phyloP scores from a whole-genome alignment of 2,329 filamentous ascomycete species.

The Xenoacremonium recifei region DNA sequence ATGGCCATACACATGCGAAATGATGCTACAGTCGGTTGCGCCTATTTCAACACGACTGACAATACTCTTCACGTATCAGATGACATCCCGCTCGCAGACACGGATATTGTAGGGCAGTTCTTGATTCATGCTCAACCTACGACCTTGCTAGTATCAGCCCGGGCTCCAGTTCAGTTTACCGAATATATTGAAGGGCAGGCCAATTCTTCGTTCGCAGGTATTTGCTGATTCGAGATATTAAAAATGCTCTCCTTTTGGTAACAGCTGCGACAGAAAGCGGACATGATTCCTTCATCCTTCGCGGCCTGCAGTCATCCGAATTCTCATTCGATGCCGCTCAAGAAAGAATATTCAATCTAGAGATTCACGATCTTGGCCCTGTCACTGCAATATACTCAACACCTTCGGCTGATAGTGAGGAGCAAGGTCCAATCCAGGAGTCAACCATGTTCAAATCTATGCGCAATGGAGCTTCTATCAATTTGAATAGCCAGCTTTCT shows the following conservation, averaged over 20 bases:
- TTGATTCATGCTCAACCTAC: slow-evolving; percentile 55
- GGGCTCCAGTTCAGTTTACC: slow-evolving; percentile 41
- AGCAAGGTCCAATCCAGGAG: slow-evolving; percentile 39
- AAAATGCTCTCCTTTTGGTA: background rate
- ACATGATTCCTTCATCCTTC: slow-evolving; percentile 43
- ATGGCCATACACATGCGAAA: slow-evolving; percentile 77
- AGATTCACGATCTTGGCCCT: slow-evolving; percentile 9
- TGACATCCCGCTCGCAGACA: slow-evolving; percentile 67
- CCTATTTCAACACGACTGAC: slow-evolving; percentile 73
- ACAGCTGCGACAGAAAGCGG: background rate
- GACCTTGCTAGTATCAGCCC: slow-evolving; percentile 50
- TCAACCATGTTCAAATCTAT: slow-evolving; percentile 62
- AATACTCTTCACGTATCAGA: slow-evolving; percentile 74
- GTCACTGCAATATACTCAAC: slow-evolving; percentile 20
- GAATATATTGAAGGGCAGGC: slow-evolving; percentile 25
- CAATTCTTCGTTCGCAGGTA: slow-evolving; percentile 11
- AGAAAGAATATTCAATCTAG: slow-evolving; percentile 57
- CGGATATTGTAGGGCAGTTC: slow-evolving; percentile 65
- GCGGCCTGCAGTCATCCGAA: slow-evolving; percentile 67
- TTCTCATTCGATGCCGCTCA: slow-evolving; percentile 69
- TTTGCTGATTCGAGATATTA: background rate
- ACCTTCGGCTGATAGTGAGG: slow-evolving; percentile 34
- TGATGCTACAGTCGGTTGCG: slow-evolving; percentile 74
- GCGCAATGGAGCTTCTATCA: slow-evolving; percentile 66
- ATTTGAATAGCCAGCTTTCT: slow-evolving; percentile 71